These are phyloP conservation scores for Raphanus raphanistrum DNA, from an alignment of 345 rosid genomes.

Conservation along the genomic window DNA sequence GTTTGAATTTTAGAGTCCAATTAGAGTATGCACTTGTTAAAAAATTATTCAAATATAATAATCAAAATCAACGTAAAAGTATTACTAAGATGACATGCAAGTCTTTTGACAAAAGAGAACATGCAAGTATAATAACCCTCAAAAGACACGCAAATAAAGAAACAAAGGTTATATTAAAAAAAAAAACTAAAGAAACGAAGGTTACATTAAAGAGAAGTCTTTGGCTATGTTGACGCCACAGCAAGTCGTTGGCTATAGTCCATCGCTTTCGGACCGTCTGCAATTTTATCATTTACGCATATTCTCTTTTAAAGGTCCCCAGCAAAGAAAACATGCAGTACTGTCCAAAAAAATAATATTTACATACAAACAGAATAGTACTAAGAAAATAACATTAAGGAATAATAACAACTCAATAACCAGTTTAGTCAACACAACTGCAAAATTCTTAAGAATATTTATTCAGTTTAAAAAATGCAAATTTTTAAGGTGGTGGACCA, in stretches of 20 bases:
- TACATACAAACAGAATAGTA: background rate
- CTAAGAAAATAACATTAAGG: background rate
- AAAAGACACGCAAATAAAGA: no score
- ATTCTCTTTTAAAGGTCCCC: background rate
- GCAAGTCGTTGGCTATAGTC: background rate
- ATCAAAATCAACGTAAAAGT: no score
- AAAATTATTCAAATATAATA: no score
- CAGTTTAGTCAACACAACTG: background rate
- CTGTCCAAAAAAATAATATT: background rate
- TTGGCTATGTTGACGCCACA: background rate
- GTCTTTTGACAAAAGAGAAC: no score
- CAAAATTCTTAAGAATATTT: background rate
- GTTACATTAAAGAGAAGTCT: no score
- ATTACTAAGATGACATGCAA: no score
- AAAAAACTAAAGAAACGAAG: no score
- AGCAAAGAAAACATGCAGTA: constrained; percentile 6
- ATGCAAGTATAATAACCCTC: no score
- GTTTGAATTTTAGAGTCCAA: no score
- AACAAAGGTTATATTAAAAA: no score
- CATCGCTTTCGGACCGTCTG: background rate
- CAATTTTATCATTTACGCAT: background rate
- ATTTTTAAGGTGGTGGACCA: constrained; percentile 31
- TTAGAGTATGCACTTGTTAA: no score
- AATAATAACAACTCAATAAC: constrained; percentile 2
- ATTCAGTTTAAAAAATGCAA: background rate